Evolutionary conservation across 2,329 filamentous ascomycete species (phyloP).

Genomic region (Sporothrix brasiliensis): DNA sequence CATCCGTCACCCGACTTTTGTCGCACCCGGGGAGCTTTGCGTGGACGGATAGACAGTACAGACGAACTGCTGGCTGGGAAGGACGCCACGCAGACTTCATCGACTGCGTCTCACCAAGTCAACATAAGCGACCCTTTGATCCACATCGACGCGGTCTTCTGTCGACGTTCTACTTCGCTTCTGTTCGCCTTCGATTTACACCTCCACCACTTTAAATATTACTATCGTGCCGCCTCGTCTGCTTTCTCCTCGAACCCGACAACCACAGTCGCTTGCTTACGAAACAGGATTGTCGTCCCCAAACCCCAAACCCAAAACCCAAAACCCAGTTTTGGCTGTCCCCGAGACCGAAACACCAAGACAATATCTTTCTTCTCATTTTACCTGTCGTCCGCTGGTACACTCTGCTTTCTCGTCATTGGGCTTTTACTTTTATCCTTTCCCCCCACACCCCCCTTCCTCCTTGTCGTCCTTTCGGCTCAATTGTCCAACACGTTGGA

Average conservation of each 20-base stretch:
- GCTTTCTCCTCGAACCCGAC: not conserved
- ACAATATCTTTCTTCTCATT: not conserved
- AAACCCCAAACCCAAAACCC: not conserved
- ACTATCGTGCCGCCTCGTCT: constrained; percentile 10
- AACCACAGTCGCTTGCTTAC: constrained; percentile 4
- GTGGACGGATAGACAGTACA: not conserved
- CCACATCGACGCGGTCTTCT: not conserved
- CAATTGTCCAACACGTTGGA: constrained; percentile 27
- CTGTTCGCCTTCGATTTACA: constrained; percentile 1
- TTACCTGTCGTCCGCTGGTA: not conserved
- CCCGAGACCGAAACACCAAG: constrained; percentile 24
- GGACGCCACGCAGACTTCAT: not conserved
- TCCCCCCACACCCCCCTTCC: not conserved
- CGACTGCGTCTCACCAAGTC: not conserved
- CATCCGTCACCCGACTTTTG: too few species aligned
- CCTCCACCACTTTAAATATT: not conserved
- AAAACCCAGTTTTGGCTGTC: constrained; percentile 18
- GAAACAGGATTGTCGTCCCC: constrained; percentile 23
- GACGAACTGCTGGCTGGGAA: constrained; percentile 6
- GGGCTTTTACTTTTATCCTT: not conserved
- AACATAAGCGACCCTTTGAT: not conserved
- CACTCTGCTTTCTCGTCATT: not conserved
- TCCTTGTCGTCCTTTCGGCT: not conserved
- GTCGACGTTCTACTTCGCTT: not conserved
- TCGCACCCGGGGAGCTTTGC: too few species aligned